Evolutionary conservation across 192 early-diverging fungal genomes (phyloP).

Genomic region (Linnemannia elongata): DNA sequence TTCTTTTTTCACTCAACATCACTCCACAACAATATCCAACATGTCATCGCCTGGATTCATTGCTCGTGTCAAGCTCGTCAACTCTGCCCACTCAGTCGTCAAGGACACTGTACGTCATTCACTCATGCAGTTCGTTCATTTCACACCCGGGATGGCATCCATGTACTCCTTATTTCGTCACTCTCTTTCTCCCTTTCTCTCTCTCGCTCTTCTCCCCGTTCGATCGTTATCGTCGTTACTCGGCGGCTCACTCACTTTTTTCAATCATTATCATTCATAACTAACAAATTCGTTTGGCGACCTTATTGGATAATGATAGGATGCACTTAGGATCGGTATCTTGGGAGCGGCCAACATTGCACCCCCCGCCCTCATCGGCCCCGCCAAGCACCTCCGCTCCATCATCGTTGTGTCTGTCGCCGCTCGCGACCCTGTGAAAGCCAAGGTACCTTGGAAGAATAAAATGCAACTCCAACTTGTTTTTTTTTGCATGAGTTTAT

Average conservation of each 20-base stretch:
- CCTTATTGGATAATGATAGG: neutral
- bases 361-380: constrained; percentile 55
- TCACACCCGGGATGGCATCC: neutral
- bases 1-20: neutral
- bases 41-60: constrained; percentile 12
- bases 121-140: neutral
- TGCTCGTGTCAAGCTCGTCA: constrained; percentile 9
- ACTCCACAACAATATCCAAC: neutral
- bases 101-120: constrained; percentile 22
- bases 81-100: neutral
- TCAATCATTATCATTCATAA: neutral
- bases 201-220: too few species aligned
- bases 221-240: neutral
- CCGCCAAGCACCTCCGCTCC: constrained; percentile 48
- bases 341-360: constrained; percentile 67
- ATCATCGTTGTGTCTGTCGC: constrained; percentile 62
- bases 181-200: too few species aligned
- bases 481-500: neutral
- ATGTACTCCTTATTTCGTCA: too few species aligned
- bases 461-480: neutral
- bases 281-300: too few species aligned
- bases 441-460: constrained; percentile 21
- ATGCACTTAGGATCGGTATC: constrained; percentile 65
- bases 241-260: neutral
- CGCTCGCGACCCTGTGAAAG: constrained; percentile 57